Conservation (phyloP, 768 basidiomycete genomes). For the Boletus sp. region DNA sequence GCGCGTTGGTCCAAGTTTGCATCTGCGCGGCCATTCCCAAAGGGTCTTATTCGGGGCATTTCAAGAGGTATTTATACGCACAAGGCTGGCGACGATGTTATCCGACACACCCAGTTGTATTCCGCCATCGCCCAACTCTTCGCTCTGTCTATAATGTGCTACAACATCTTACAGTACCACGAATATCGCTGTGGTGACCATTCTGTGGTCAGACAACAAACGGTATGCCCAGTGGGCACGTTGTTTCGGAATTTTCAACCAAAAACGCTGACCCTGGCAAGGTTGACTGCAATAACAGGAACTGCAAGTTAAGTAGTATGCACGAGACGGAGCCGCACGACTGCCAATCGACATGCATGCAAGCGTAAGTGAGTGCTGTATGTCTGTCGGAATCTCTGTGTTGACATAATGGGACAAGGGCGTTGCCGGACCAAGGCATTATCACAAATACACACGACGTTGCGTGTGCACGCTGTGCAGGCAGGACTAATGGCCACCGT, state of each 20-base stretch:
- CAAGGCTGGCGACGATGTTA: background rate
- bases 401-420: conserved; percentile 16
- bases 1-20: background rate
- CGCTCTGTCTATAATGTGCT: conserved; percentile 30
- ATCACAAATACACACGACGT: conserved; percentile 17
- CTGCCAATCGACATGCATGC: conserved; percentile 37
- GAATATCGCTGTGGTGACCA: conserved; percentile 35
- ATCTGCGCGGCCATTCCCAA: conserved; percentile 3
- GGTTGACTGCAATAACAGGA: conserved; percentile 46
- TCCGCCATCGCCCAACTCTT: background rate
- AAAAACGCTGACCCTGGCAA: conserved; percentile 27
- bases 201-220: conserved; percentile 29
- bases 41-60: conserved; percentile 1
- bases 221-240: conserved; percentile 23
- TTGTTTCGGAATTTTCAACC: background rate
- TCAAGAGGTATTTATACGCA: conserved; percentile 23
- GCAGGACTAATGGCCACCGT: conserved; percentile 24
- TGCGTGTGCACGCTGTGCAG: conserved; percentile 18
- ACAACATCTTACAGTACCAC: conserved; percentile 30
- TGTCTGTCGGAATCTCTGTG: background rate
- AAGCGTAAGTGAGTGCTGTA: conserved; percentile 29
- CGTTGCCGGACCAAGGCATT: conserved; percentile 28
- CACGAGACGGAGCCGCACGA: conserved; percentile 35
- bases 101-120: conserved; percentile 3
- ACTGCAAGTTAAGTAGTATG: conserved; percentile 39